Base-by-base conservation (phyloP, 768 basidiomycete species). In the Pleurotus tuoliensis region DNA sequence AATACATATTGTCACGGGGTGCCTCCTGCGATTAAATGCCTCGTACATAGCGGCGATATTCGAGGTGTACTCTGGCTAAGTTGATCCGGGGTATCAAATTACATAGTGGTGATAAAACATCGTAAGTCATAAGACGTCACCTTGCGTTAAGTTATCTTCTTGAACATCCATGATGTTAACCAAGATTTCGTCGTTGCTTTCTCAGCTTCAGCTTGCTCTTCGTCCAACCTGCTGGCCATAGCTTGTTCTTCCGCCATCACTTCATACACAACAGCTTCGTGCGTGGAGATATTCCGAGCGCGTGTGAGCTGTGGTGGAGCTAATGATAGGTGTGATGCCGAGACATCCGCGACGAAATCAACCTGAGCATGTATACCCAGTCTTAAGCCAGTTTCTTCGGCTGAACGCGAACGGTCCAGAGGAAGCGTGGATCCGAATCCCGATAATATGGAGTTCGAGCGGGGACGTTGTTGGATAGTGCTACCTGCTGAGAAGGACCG, bases 121-220 rank as follows among this genome's bases (percentile, higher is more conserved):
- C 63, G 65, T 59, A 65, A 62, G 51, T 43, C 47, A 59, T 50
- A 46, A 44, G 50, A 40, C 56, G 47, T 18, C 51, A 53, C 51
- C 51, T 53, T 53, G n/a, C 51, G 1, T 20, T 24, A 71, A 60
- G 76, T 44, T 70, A 62, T 45, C 59, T 68, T 75, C 62, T 71
- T 75, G 67, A 84, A 88, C 77, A 87, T 79, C 87, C 86, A 88
- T 34, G 83, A 78, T 39, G 79, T 82, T 59, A 85, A 69, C 84
- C 84, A 84, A 11, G 84, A 81, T 61, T 78, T 81, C 30, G 74
- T 72, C 55, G 69, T 73, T 59, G 56, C 45, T n/a, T 76, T 76
- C 34, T 74, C 70, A 37, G 74, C 79, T 60, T 83, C 79, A 8
- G 72, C 74, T 61, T 81, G 70, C 67, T 88, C 87, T 47, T 78